Base-by-base conservation (phyloP, 164 flowering plant species). In the Sextonia rubra region DNA sequence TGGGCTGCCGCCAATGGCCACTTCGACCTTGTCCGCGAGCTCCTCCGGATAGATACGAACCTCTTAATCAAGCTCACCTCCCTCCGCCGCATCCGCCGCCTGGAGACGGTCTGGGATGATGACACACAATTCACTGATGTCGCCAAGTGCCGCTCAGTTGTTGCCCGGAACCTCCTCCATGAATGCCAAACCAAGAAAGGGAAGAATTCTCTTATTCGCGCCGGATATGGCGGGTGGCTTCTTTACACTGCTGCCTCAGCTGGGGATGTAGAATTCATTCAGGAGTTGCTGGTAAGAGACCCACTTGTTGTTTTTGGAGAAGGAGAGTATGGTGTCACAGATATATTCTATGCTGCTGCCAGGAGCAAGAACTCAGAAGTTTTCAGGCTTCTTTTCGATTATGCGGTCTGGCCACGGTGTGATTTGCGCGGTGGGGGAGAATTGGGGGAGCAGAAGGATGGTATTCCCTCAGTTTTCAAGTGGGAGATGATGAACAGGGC, bases 171-270 rank as follows among this genome's bases (percentile, higher is more conserved):
- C 55, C 91, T 94, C 17, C 80, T 91, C 37, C 78, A 52, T 1
- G 96, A 85, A 29, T 85, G 88, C 66, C 87, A 91, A 72, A 69
- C 70, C 29, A 78, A 73, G 60, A 66, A 68, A 14, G 80, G 86
- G 29, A 60, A 29, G 71, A 88, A 88, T 72, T 81, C 96, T 30
- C 82, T 94, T 30, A 83, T 94, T 23, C 52, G 90, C 24, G 91
- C 93, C 29, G 97, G 98, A 32, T 90, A 94, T 74, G 98, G 98
- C 29, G 98, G 98, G 5, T 91, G 98, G 98, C 93, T 94, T 55
- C 79, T 94, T 3, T 94, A 94, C 88, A 90, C 98, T 49, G 98
- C 98, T 14, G 98, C 97, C 72, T 90, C 98, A 17, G 96, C 98
- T 15, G 97, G 93, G 27, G 97, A 94, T 76, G 68, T 87, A 66